These are phyloP conservation scores for Suhomyces vadensis DNA, from an alignment of 805 yeast species.

Conservation along the genomic window DNA sequence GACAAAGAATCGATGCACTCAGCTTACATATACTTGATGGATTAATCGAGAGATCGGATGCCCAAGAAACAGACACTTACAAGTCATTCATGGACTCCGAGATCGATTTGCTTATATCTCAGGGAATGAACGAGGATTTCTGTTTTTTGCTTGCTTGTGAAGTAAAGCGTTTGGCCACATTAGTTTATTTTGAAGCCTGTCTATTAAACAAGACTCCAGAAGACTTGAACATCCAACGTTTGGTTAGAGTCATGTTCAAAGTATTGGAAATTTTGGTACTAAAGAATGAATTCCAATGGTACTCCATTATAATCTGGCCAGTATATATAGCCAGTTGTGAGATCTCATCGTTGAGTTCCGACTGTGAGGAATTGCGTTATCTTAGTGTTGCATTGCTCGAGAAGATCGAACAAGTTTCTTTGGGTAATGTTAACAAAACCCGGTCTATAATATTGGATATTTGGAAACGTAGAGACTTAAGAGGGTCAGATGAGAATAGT, in stretches of 20 bases:
- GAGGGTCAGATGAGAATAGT: conserved; percentile 20
- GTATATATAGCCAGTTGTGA: conserved; percentile 28
- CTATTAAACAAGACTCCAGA: conserved; percentile 27
- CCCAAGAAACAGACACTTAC: not conserved
- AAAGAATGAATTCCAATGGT: conserved; percentile 30
- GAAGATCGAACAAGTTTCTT: conserved; percentile 21
- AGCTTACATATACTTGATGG: conserved; percentile 16
- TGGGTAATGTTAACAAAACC: conserved; percentile 30
- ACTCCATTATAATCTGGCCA: conserved; percentile 32
- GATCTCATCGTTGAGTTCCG: conserved; percentile 21
- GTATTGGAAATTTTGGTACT: conserved; percentile 26
- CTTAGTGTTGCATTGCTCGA: conserved; percentile 25
- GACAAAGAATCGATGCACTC: conserved; percentile 15
- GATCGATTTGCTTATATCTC: conserved; percentile 11
- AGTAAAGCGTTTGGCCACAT: conserved; percentile 24
- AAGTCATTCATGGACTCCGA: conserved; percentile 9
- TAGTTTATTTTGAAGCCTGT: conserved; percentile 29
- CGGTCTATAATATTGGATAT: conserved; percentile 21
- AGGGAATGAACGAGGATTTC: conserved; percentile 19
- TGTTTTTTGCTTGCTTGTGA: conserved; percentile 30
- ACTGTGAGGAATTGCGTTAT: conserved; percentile 30
- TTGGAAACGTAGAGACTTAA: conserved; percentile 33
- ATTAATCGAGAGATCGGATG: conserved; percentile 5
- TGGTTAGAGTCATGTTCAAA: conserved; percentile 19
- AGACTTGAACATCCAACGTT: conserved; percentile 14